Conservation (phyloP, 441 rosid species). For the Viola pubescens region DNA sequence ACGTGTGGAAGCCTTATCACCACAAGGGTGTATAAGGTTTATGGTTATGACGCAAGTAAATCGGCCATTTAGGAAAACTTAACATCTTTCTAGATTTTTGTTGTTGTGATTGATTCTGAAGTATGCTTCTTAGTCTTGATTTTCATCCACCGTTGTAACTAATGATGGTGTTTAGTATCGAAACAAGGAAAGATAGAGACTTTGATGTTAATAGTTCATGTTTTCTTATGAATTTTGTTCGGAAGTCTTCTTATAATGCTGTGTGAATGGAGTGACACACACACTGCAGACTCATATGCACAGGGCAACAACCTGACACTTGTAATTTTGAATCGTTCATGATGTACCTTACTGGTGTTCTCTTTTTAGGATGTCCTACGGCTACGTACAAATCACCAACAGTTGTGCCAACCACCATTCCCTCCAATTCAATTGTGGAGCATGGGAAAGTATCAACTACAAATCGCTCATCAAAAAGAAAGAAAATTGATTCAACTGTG, state of each 20-base stretch:
- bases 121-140: too few relatives aligned
- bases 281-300: too few relatives aligned
- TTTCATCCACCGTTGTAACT: too few relatives aligned
- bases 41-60: too few relatives aligned
- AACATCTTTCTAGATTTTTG: too few relatives aligned
- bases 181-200: too few relatives aligned
- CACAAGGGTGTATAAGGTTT: too few relatives aligned
- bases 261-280: background rate
- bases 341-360: background rate
- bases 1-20: too few relatives aligned
- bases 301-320: background rate
- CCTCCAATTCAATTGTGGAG: conserved; percentile 24
- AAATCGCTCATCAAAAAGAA: conserved; percentile 35
- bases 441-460: conserved; percentile 21
- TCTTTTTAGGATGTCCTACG: conserved; percentile 27
- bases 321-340: background rate
- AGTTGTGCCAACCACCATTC: conserved; percentile 32
- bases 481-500: conserved; percentile 35
- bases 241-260: background rate
- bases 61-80: too few relatives aligned
- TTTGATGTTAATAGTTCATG: too few relatives aligned
- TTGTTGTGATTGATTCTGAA: too few relatives aligned
- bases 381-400: conserved; percentile 25
- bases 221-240: background rate
- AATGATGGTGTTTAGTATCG: too few relatives aligned